phyloP scores from a whole-genome alignment of 352 stramenopile genomes.

The Pythium volutum region DNA sequence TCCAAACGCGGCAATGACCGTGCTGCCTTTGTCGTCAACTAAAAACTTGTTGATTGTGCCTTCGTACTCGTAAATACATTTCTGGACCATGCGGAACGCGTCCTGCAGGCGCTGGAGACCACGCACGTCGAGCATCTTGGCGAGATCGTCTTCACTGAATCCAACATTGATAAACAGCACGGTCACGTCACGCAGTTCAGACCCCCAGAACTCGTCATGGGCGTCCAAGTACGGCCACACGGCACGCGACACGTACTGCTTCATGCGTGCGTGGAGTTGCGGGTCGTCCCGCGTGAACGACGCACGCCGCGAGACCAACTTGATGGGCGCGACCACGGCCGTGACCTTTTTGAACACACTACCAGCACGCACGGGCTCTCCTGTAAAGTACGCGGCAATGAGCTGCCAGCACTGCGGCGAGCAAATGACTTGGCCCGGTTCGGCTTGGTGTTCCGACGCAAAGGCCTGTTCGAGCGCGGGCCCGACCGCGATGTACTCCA shows the following conservation, averaged over 20 bases:
- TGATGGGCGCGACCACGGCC: constrained; percentile 52
- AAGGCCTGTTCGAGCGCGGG: constrained; percentile 92
- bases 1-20: constrained; percentile 92
- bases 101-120: constrained; percentile 73
- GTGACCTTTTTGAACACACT: constrained; percentile 61
- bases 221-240: constrained; percentile 91
- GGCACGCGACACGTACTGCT: constrained; percentile 89
- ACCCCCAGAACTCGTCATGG: constrained; percentile 92
- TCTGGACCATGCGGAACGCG: constrained; percentile 83
- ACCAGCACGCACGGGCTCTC: constrained; percentile 31
- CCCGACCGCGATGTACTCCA: constrained; percentile 92
- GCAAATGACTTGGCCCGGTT: constrained; percentile 89
- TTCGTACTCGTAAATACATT: constrained; percentile 93
- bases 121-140: constrained; percentile 66
- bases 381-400: constrained; percentile 60
- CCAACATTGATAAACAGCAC: constrained; percentile 94
- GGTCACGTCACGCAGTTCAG: constrained; percentile 88
- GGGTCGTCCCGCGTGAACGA: constrained; percentile 79
- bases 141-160: constrained; percentile 82
- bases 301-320: constrained; percentile 59
- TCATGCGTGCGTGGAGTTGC: constrained; percentile 82
- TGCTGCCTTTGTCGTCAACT: constrained; percentile 94
- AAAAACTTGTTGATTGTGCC: constrained; percentile 96
- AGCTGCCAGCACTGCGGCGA: constrained; percentile 81
- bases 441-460: constrained; percentile 79